Base-by-base conservation (phyloP, 1,139 yeast species). In the Saccharomyces uvarum region DNA sequence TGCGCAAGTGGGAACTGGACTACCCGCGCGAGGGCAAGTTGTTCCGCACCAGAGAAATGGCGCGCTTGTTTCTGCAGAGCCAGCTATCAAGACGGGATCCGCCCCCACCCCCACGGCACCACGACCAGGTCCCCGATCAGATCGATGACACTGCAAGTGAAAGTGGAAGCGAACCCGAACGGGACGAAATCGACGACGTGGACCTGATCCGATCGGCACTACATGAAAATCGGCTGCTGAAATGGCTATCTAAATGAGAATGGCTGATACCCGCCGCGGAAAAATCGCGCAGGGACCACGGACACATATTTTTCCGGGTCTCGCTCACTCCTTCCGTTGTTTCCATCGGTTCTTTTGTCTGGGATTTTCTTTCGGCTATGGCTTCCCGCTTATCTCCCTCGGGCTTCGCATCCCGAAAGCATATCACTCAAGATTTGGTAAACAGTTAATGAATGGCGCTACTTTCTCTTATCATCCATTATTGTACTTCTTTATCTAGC, bases 1-100 rank as follows among this genome's bases (percentile, higher is more conserved):
- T 66, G 24, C 50, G 56, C 21, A 68, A 68, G 54, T 68, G 61
- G 51, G 56, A 63, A 14, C 48, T 68, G 3, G 48, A 57, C 26
- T 56, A 54, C 41, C 53, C 58, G 41, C 54, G 56, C 2, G 50
- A 57, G 19, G 68, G 68, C 13, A 63, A 61, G 48, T 50, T 67
- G 19, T 67, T 66, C 59, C 61, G 58, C 51, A 61, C 51, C 48
- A 58, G 56, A 28, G 56, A 60, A 6, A 56, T 63, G 19, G 60
- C 64, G 9, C 16, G 28, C 19, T 24, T 38, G 44, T 38, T 38
- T 38, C 26, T 38, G 14, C 53, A 48, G 48, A 33, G 48, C 14
- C 47, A 48, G 48, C 21, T 52, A 42, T 44, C 53, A 16, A 31
- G 28, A 9, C 49, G 33, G 24, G 28, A 41, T 21, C 26, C 14